Conservation (phyloP, 169 alveolate genomes). For the Toxoplasma gondii region DNA sequence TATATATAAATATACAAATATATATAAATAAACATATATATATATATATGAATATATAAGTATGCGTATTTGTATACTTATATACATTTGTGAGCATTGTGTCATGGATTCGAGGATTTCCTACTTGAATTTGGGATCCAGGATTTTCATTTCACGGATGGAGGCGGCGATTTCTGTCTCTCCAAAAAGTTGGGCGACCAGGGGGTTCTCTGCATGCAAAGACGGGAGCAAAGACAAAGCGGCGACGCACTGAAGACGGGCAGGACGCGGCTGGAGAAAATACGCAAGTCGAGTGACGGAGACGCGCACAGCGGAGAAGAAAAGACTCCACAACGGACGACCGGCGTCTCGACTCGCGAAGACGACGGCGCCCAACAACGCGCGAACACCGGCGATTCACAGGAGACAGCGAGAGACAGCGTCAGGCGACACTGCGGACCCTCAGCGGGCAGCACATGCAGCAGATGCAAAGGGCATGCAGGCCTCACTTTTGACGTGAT, state of each 20-base stretch:
- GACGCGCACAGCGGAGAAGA: not conserved
- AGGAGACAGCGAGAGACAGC: no score
- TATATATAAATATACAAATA: not conserved
- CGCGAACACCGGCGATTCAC: no score
- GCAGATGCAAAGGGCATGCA: no score
- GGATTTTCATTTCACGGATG: conserved; percentile 86
- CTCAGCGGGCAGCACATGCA: no score
- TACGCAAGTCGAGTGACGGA: not conserved
- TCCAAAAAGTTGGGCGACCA: conserved; percentile 84
- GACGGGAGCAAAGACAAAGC: not conserved
- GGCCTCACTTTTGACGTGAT: no score
- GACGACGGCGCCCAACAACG: no score
- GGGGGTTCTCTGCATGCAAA: conserved; percentile 75
- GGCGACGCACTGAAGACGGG: not conserved
- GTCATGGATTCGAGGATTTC: not conserved
- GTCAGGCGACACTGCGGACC: no score
- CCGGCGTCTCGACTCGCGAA: no score
- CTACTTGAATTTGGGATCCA: conserved; percentile 82
- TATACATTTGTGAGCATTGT: not conserved
- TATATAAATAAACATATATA: not conserved
- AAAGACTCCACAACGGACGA: not conserved
- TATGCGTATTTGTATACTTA: not conserved
- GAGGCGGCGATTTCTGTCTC: conserved; percentile 88
- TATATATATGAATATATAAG: not conserved
- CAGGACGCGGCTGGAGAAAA: not conserved